These are phyloP conservation scores for Themeda triandra DNA, from an alignment of 176 grass and related monocot species.

Conservation along the genomic window DNA sequence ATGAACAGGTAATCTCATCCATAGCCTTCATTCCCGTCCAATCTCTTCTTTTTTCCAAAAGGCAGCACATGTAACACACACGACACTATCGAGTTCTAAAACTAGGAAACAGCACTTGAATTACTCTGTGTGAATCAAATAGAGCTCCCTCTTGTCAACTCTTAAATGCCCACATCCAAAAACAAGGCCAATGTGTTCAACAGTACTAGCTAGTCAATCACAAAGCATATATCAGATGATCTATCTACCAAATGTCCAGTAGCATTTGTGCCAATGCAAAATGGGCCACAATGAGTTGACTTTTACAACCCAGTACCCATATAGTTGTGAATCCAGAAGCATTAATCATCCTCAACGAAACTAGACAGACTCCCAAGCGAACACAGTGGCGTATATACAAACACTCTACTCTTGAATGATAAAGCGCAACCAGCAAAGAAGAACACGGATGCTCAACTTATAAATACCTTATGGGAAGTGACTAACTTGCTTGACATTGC, in stretches of 20 bases:
- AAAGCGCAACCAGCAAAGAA: too few species aligned
- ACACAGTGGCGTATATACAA: too few species aligned
- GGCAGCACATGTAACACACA: neutral
- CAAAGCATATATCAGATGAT: too few species aligned
- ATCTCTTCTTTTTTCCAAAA: neutral
- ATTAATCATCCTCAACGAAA: too few species aligned
- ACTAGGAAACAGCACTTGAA: neutral
- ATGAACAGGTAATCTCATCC: neutral
- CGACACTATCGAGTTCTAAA: neutral
- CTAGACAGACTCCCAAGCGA: too few species aligned
- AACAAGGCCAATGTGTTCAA: neutral
- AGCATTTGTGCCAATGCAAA: too few species aligned
- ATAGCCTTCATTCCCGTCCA: neutral
- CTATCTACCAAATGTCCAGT: too few species aligned
- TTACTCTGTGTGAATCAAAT: neutral
- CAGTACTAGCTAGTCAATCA: too few species aligned
- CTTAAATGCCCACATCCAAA: neutral
- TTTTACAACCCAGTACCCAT: too few species aligned
- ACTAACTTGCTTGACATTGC: neutral
- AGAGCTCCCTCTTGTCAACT: neutral
- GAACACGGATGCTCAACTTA: neutral
- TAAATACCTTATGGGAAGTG: neutral
- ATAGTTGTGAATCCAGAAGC: too few species aligned
- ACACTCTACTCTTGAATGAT: too few species aligned
- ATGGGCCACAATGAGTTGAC: too few species aligned